These are phyloP conservation scores for Penicillium macrosclerotiorum DNA, from an alignment of 495 filamentous ascomycete genomes.

Conservation along the genomic window DNA sequence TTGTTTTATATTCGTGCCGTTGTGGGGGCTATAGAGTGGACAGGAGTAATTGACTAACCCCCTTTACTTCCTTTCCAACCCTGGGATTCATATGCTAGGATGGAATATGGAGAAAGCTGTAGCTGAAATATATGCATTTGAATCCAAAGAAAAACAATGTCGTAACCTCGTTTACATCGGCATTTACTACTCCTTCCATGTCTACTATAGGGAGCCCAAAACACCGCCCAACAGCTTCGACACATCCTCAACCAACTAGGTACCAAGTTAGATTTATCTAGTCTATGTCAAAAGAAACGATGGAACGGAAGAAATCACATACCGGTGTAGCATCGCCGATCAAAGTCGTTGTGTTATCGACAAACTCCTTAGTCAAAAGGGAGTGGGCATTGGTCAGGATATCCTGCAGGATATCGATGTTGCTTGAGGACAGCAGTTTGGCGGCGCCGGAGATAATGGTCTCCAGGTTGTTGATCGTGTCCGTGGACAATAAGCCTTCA, in stretches of 20 bases:
- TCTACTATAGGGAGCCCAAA: slow-evolving; percentile 22
- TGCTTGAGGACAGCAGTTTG: slow-evolving; percentile 28
- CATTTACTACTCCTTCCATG: not conserved
- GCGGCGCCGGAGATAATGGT: slow-evolving; percentile 35
- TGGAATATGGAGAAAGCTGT: too few species aligned
- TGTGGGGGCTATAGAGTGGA: not conserved
- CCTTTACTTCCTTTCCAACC: too few species aligned
- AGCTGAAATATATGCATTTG: too few species aligned
- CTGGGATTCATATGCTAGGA: too few species aligned
- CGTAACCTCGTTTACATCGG: not conserved
- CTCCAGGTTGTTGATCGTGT: slow-evolving; percentile 45
- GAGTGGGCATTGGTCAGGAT: slow-evolving; percentile 33
- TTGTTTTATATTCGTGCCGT: slow-evolving; percentile 2
- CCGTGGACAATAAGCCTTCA: slow-evolving; percentile 32
- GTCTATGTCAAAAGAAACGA: not conserved
- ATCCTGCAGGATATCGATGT: slow-evolving; percentile 30
- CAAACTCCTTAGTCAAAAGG: slow-evolving; percentile 33
- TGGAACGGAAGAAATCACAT: slow-evolving; percentile 17
- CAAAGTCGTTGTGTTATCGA: slow-evolving; percentile 46
- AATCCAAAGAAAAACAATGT: too few species aligned
- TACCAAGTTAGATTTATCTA: not conserved
- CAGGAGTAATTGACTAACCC: too few species aligned
- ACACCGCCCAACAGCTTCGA: slow-evolving; percentile 34
- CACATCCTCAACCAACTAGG: slow-evolving; percentile 32
- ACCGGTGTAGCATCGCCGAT: slow-evolving; percentile 54